These are phyloP conservation scores for Cyanidioschyzon merolae DNA, from an alignment of 23 red algal genomes.

Conservation along the genomic window DNA sequence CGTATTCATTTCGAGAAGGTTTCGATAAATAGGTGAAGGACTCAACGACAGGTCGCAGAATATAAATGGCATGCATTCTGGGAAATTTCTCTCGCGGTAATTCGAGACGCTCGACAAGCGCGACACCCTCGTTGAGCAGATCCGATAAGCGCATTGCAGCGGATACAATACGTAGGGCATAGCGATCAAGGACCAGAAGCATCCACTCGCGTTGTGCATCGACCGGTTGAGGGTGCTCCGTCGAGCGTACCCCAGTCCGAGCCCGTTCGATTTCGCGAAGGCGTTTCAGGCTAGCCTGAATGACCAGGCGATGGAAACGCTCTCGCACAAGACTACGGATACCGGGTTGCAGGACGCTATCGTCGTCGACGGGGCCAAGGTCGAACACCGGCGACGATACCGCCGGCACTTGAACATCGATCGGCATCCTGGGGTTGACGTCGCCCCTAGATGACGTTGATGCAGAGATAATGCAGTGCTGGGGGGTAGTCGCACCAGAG, in stretches of 20 bases:
- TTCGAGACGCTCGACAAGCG: slow-evolving; percentile 12
- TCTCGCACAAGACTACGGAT: background rate
- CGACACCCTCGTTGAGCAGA: slow-evolving; percentile 24
- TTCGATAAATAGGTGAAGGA: background rate
- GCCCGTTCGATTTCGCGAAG: background rate
- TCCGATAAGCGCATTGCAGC: slow-evolving; percentile 16
- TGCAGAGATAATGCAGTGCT: no score
- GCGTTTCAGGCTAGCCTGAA: background rate
- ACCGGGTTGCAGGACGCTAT: background rate
- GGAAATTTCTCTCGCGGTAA: slow-evolving; percentile 20
- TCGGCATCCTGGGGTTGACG: no score
- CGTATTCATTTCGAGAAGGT: slow-evolving; percentile 24
- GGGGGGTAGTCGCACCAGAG: no score
- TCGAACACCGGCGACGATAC: no score
- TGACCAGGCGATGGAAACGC: background rate
- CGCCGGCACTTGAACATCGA: no score
- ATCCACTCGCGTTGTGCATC: background rate
- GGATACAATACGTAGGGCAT: slow-evolving; percentile 20
- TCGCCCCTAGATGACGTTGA: no score
- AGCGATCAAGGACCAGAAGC: slow-evolving; percentile 14
- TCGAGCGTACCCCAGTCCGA: background rate
- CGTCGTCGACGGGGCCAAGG: no score
- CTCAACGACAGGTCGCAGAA: slow-evolving; percentile 2
- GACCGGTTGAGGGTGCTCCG: background rate
- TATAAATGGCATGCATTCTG: slow-evolving; percentile 21